Percentiles rank a stretch among this genome's conserved stretches.
Conservation (phyloP, 257 asterid species). For the Nicotiana attenuata region DNA sequence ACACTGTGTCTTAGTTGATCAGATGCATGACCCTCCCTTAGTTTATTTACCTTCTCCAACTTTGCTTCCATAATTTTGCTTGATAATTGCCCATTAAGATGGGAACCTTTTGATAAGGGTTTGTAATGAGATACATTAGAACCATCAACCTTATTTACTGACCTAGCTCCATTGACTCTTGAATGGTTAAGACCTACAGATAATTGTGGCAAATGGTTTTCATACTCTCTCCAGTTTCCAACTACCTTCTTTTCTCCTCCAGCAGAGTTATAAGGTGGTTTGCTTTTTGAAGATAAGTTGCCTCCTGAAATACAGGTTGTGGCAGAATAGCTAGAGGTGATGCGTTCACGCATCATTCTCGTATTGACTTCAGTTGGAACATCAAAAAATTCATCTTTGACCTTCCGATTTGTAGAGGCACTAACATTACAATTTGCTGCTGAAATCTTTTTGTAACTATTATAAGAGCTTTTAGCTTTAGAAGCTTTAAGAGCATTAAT, state of each 20-base stretch:
- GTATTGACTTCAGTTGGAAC: background rate
- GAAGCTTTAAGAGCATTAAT: constrained; percentile 8
- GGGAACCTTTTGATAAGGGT: constrained; percentile 16
- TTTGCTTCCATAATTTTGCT: constrained; percentile 6
- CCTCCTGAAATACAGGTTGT: constrained; percentile 9
- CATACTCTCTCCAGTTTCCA: constrained; percentile 9
- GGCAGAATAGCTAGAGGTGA: constrained; percentile 12
- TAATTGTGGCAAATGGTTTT: constrained; percentile 19
- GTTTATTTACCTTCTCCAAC: constrained; percentile 17
- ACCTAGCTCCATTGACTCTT: constrained; percentile 3
- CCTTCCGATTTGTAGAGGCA: background rate
- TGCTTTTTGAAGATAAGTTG: constrained; percentile 11
- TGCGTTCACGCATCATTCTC: constrained; percentile 10
- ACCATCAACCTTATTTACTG: constrained; percentile 19
- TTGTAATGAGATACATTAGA: constrained; percentile 14
- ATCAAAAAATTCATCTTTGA: constrained; percentile 4
- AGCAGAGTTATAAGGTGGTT: constrained; percentile 8
- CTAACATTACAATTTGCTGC: background rate
- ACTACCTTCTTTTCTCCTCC: background rate
- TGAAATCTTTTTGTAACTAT: background rate
- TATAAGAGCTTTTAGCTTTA: constrained; percentile 14
- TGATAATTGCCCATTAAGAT: constrained; percentile 11
- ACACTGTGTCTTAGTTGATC: constrained; percentile 4
- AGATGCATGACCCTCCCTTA: constrained; percentile 12
- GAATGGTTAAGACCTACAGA: constrained; percentile 13